These are phyloP conservation scores for Cyclotella sp. DNA, from an alignment of 108 stramenopile genomes.

Conservation along the genomic window DNA sequence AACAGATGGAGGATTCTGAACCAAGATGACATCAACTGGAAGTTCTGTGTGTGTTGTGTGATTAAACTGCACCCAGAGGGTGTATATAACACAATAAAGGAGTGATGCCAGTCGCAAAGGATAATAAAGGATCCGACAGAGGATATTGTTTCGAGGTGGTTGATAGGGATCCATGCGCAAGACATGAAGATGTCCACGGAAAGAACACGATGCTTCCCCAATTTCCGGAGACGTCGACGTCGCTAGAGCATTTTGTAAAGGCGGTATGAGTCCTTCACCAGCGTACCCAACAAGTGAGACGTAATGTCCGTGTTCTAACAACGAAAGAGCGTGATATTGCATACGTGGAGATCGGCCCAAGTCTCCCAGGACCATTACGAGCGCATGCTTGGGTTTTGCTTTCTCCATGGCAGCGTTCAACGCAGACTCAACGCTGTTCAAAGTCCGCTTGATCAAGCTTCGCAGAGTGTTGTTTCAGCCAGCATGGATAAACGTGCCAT, in stretches of 20 bases:
- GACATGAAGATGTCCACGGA: conserved; percentile 59
- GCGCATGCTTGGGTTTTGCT: conserved; percentile 53
- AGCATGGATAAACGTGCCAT: too few relatives aligned
- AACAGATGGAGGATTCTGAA: conserved; percentile 98
- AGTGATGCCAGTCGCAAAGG: conserved; percentile 62
- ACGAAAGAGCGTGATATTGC: conserved; percentile 97
- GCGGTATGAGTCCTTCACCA: conserved; percentile 66
- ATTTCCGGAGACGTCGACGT: background rate
- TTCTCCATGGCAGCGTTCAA: background rate
- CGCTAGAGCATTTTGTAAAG: conserved; percentile 24
- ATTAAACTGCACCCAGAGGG: conserved; percentile 57
- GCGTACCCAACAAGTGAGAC: conserved; percentile 82
- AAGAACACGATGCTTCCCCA: background rate
- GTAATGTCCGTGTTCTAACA: conserved; percentile 72
- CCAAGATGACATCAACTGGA: conserved; percentile 78
- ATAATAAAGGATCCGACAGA: conserved; percentile 67
- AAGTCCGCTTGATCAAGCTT: background rate
- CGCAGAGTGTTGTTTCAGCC: too few relatives aligned
- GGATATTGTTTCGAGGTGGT: conserved; percentile 54
- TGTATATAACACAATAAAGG: conserved; percentile 53
- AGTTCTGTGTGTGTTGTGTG: conserved; percentile 27
- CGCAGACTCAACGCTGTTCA: too few relatives aligned
- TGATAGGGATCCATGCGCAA: conserved; percentile 60
- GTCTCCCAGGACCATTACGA: conserved; percentile 86
- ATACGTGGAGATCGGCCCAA: conserved; percentile 96